phyloP scores from a whole-genome alignment of 2,329 filamentous ascomycete genomes.

The Alternaria longipes region DNA sequence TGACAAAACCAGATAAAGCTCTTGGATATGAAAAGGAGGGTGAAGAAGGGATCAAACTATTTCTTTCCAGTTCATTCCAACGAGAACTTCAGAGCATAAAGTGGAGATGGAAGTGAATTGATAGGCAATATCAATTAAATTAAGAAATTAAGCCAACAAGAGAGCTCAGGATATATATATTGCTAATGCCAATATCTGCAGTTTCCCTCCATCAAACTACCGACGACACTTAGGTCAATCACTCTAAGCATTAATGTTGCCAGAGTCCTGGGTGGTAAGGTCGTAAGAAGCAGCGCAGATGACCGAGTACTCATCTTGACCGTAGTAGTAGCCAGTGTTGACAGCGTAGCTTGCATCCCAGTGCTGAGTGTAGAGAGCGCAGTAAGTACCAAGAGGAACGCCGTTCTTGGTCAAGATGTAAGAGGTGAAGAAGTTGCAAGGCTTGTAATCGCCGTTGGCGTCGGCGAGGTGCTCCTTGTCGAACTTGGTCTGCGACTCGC shows the following conservation, averaged over 20 bases:
- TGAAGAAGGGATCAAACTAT: neutral
- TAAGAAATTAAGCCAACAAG: neutral
- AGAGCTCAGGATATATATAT: neutral
- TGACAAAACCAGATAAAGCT: neutral
- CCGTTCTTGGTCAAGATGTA: conserved; percentile 51
- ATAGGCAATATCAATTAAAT: neutral
- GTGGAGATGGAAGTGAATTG: neutral
- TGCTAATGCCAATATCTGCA: neutral
- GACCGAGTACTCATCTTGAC: conserved; percentile 12
- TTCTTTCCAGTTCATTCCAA: neutral
- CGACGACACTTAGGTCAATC: neutral
- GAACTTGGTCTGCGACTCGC: conserved; percentile 48
- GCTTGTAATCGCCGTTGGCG: conserved; percentile 38
- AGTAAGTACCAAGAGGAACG: conserved; percentile 51
- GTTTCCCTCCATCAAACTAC: neutral
- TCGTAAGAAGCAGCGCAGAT: conserved; percentile 17
- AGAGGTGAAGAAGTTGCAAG: conserved; percentile 52
- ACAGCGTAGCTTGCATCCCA: conserved; percentile 28
- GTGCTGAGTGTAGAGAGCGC: conserved; percentile 36
- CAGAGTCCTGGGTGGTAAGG: conserved; percentile 14
- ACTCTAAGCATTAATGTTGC: neutral
- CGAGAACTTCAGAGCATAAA: neutral
- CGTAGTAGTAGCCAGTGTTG: conserved; percentile 37
- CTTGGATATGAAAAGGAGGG: neutral
- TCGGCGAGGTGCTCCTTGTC: conserved; percentile 40